Evolutionary conservation across 2,329 filamentous ascomycete genomes (phyloP).

Genomic region (Neurospora crassa): DNA sequence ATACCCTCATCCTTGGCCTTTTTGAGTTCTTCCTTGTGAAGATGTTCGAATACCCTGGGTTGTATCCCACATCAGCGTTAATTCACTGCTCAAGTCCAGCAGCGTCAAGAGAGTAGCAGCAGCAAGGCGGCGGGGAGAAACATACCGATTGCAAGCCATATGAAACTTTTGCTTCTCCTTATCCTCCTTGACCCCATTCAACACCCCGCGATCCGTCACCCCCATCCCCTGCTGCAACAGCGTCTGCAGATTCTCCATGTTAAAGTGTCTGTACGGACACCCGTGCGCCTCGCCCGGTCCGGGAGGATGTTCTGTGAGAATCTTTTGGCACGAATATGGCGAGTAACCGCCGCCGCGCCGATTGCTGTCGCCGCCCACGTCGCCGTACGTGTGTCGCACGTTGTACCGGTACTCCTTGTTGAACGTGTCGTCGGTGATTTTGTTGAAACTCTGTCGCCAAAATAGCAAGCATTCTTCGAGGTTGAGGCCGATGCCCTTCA

Average conservation of each 20-base stretch:
- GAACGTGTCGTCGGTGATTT: constrained; percentile 87
- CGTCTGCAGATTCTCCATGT: constrained; percentile 69
- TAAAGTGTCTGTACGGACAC: constrained; percentile 94
- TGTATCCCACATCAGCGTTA: too few species aligned
- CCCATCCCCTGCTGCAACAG: constrained; percentile 66
- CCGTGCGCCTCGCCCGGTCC: constrained; percentile 84
- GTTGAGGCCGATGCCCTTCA: constrained; percentile 87
- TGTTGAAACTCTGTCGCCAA: constrained; percentile 80
- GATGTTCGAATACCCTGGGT: constrained; percentile 68
- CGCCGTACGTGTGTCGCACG: constrained; percentile 86
- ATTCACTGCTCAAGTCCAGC: too few species aligned
- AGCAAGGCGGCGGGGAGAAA: constrained; percentile 4
- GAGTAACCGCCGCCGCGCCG: constrained; percentile 79
- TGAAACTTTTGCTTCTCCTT: constrained; percentile 84
- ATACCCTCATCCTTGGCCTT: constrained; percentile 65
- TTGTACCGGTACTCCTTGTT: constrained; percentile 98
- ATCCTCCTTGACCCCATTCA: constrained; percentile 79
- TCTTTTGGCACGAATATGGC: constrained; percentile 90
- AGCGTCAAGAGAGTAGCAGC: too few species aligned
- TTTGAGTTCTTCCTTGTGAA: constrained; percentile 71
- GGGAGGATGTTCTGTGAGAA: constrained; percentile 79
- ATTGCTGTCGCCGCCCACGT: constrained; percentile 88
- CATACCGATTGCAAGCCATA: constrained; percentile 83
- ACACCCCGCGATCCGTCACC: constrained; percentile 64
- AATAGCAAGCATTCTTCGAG: constrained; percentile 89